Base-by-base conservation (phyloP, 73 alveolate species). In the Paramecium tetraurelia region DNA sequence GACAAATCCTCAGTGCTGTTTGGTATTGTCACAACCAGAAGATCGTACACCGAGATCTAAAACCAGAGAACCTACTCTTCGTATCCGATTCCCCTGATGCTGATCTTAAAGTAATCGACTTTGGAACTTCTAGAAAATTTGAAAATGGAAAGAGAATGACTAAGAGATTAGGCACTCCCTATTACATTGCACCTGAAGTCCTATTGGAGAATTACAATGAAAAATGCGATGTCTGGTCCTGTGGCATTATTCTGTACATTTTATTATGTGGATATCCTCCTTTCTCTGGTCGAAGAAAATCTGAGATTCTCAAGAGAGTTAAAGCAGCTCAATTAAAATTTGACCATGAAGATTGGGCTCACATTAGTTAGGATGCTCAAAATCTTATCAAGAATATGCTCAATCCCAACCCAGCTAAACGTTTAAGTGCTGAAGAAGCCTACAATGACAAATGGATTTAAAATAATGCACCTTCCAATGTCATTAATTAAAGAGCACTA, bases 11-110 rank as follows among this genome's bases (percentile, higher is more conserved):
- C 6, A 69, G 96, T 16, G 99, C 98, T 11, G 95, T 97, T 38
- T 89, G 92, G 76, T 97, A 98, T 85, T 97, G 99, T 59, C 99
- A 98, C 87, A 85, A 93, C 59, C 93, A 93, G 93, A 93, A 95
- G 68, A 96, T 97, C 16, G 97, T 98, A 12, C 99, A 98, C 92
- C 58, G 99, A 86, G 99, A 98, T 87, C 58, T 98, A 18, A 98
- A 98, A 57, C 99, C 99, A 12, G 99, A 96, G 43, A 98, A 98
- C 92, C 59, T 98, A 48, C 95, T 98, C 50, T 96, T 98, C 71
- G 97, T 87, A 41, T 93, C 92, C 59, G 95, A 88, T 48, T 87
- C 95, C 24, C 85, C 83, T 27, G 93, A 93, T 40, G 95, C 95
- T 4, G 89, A 72, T 41, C 70, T 96, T 12, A 98, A 98, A 92